These are phyloP conservation scores for Pugionium dolabratum DNA, from an alignment of 345 rosid genomes.

Conservation along the genomic window DNA sequence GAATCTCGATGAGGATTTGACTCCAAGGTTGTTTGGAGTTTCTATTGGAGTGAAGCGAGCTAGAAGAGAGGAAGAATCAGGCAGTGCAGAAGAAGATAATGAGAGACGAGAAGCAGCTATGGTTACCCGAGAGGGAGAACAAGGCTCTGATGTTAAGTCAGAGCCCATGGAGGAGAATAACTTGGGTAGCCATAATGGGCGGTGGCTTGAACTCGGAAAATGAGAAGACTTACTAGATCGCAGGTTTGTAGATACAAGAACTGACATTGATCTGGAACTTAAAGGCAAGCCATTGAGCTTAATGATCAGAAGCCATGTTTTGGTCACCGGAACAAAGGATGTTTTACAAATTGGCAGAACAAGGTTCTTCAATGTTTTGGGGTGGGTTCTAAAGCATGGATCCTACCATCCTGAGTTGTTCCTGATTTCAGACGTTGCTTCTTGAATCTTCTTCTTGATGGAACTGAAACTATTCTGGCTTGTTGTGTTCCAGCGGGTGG, in stretches of 20 bases:
- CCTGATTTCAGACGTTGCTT: slow-evolving; percentile 75
- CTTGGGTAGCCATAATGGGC: slow-evolving; percentile 25
- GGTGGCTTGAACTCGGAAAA: slow-evolving; percentile 74
- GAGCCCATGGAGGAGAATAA: slow-evolving; percentile 65
- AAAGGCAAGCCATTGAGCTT: background rate
- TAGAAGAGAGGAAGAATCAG: slow-evolving; percentile 53
- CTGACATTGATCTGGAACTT: background rate
- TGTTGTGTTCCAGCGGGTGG: slow-evolving; percentile 62
- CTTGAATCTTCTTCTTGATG: slow-evolving; percentile 76
- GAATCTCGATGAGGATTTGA: slow-evolving; percentile 39
- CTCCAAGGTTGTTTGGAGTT: slow-evolving; percentile 82
- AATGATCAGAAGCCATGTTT: too few species aligned
- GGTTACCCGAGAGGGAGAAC: slow-evolving; percentile 18
- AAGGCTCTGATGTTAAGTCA: slow-evolving; percentile 50
- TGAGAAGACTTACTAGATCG: slow-evolving; percentile 5
- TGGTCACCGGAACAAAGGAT: slow-evolving; percentile 10
- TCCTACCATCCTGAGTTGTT: slow-evolving; percentile 57
- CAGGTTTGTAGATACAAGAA: background rate
- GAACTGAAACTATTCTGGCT: slow-evolving; percentile 65
- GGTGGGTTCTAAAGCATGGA: slow-evolving; percentile 8
- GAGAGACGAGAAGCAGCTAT: slow-evolving; percentile 3
- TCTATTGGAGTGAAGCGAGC: slow-evolving; percentile 74
- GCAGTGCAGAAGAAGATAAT: slow-evolving; percentile 40
- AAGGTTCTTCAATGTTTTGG: background rate
- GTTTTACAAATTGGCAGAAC: slow-evolving; percentile 11